A percentile compares a stretch with the other conserved stretches of the same genome.
phyloP scores from a whole-genome alignment of 2,329 filamentous ascomycete genomes.

The Alternaria tenuissima region DNA sequence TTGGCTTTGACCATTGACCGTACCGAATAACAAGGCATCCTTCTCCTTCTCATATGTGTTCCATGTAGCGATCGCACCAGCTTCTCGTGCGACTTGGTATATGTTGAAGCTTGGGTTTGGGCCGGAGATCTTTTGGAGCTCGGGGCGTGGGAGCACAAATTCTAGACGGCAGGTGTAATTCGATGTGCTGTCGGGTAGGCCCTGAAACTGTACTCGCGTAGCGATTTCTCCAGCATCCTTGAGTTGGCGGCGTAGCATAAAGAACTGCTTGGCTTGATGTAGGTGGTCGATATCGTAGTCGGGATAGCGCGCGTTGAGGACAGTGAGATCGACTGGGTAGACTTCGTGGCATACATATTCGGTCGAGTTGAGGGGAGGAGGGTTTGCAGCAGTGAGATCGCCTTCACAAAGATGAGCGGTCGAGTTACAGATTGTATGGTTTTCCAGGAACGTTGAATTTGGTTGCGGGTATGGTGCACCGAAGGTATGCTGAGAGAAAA shows the following conservation, averaged over 20 bases:
- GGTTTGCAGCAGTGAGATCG: not conserved
- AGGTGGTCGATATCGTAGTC: constrained; percentile 27
- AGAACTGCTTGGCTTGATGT: constrained; percentile 30
- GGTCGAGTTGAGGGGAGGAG: constrained; percentile 1
- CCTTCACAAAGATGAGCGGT: constrained; percentile 2
- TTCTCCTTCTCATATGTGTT: constrained; percentile 26
- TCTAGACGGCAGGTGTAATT: constrained; percentile 38
- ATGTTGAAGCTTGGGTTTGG: constrained; percentile 35
- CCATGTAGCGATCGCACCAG: constrained; percentile 30
- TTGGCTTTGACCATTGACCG: constrained; percentile 31
- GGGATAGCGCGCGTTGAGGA: constrained; percentile 42
- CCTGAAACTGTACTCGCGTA: constrained; percentile 36
- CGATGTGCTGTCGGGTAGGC: constrained; percentile 7
- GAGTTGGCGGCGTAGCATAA: constrained; percentile 40
- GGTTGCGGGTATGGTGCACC: constrained; percentile 22
- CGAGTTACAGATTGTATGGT: constrained; percentile 14
- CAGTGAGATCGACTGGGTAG: constrained; percentile 33
- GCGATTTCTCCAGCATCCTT: constrained; percentile 33
- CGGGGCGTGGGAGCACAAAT: constrained; percentile 29
- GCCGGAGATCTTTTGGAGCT: constrained; percentile 26
- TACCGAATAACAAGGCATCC: constrained; percentile 25
- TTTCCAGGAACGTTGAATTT: constrained; percentile 16
- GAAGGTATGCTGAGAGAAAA: constrained; percentile 12
- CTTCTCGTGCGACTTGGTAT: constrained; percentile 31
- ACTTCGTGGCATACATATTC: constrained; percentile 28